These are phyloP conservation scores for Trichopus zeylanicus DNA, from an alignment of 116 monocot genomes.

Conservation along the genomic window DNA sequence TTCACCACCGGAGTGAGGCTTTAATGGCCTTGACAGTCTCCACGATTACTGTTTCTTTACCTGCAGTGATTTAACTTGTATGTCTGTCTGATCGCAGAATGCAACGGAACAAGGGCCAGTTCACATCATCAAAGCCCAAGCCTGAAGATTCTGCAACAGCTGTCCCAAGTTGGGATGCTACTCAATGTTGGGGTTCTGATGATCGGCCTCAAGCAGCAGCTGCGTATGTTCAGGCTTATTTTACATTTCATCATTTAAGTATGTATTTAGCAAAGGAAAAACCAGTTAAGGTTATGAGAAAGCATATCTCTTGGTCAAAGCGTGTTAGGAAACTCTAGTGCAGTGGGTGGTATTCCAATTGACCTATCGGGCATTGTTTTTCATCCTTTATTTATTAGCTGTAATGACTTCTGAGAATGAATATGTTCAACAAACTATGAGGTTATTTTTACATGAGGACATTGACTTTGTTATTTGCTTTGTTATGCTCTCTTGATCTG, in stretches of 20 bases:
- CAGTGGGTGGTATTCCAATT: not conserved
- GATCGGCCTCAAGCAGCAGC: conserved; percentile 44
- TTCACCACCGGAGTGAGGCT: no score
- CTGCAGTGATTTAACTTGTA: not conserved
- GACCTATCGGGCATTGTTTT: not conserved
- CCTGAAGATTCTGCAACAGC: conserved; percentile 35
- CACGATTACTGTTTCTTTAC: not conserved
- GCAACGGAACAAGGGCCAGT: conserved; percentile 80
- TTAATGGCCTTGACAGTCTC: not conserved
- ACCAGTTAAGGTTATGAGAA: not conserved
- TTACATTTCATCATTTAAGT: not conserved
- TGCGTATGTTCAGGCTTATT: conserved; percentile 33
- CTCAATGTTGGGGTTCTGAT: conserved; percentile 38
- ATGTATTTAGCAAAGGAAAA: no score
- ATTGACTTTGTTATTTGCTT: no score
- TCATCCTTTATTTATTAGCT: not conserved
- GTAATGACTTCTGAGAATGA: no score
- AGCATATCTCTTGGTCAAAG: not conserved
- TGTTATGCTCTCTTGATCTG: no score
- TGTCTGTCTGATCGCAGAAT: conserved; percentile 24
- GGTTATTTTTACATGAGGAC: no score
- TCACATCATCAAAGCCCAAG: conserved; percentile 71
- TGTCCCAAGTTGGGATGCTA: conserved; percentile 30
- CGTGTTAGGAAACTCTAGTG: not conserved
- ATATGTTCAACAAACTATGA: no score